phyloP scores from a whole-genome alignment of 208 protist genomes.

The Endotrypanum monterogeii region DNA sequence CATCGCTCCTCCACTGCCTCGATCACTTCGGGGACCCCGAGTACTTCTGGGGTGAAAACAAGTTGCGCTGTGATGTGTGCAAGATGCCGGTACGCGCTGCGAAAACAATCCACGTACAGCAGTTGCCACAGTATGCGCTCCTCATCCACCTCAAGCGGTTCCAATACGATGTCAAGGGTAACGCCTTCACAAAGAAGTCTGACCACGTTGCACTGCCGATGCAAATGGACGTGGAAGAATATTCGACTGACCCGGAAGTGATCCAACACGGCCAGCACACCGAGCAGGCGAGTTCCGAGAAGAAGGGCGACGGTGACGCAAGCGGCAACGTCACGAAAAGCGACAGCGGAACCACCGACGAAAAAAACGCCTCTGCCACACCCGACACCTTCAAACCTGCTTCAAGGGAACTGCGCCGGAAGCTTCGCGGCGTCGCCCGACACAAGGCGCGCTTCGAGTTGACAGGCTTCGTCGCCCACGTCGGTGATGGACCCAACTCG shows the following conservation, averaged over 20 bases:
- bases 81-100: slow-evolving; percentile 60
- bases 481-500: slow-evolving; percentile 73
- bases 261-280: slow-evolving; percentile 22
- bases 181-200: slow-evolving; percentile 73
- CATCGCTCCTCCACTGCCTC: slow-evolving; percentile 80
- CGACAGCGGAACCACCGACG: slow-evolving; percentile 4
- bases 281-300: slow-evolving; percentile 18
- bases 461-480: slow-evolving; percentile 89
- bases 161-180: slow-evolving; percentile 78
- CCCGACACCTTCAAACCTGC: slow-evolving; percentile 44
- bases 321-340: neutral
- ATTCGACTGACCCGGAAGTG: slow-evolving; percentile 45
- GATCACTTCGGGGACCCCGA: slow-evolving; percentile 75
- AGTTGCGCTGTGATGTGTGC: slow-evolving; percentile 85
- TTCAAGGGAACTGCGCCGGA: slow-evolving; percentile 37
- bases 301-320: slow-evolving; percentile 4
- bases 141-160: slow-evolving; percentile 93
- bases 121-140: slow-evolving; percentile 84
- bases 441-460: slow-evolving; percentile 86
- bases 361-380: neutral
- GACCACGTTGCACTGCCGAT: slow-evolving; percentile 89
- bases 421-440: slow-evolving; percentile 53
- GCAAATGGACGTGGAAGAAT: slow-evolving; percentile 87
- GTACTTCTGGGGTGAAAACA: slow-evolving; percentile 82
- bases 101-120: slow-evolving; percentile 83